A percentile compares a stretch with the other conserved stretches of the same genome.
phyloP scores from a whole-genome alignment of 371 early-diverging fungal species.

The Haplosporangium sp. region DNA sequence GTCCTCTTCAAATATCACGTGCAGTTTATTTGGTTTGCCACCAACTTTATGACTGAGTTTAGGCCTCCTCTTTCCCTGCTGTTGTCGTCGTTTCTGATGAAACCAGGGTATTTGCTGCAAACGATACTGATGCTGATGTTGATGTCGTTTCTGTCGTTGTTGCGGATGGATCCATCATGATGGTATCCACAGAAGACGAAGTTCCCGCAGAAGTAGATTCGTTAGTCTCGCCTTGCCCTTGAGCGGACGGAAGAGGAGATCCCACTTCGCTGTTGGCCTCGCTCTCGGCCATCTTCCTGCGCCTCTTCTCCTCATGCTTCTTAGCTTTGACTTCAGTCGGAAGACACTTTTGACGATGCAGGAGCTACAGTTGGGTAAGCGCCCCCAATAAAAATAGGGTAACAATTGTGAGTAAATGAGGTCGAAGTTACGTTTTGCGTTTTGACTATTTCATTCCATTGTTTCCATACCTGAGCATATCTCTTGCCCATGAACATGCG shows the following conservation, averaged over 20 bases:
- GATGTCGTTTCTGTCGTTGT: background rate
- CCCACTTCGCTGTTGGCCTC: slow-evolving; percentile 26
- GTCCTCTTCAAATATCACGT: background rate
- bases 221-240: background rate
- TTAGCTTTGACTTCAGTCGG: slow-evolving; percentile 43
- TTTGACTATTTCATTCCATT: background rate
- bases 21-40: background rate
- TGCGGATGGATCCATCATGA: background rate
- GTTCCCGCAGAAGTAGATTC: no score
- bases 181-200: no score
- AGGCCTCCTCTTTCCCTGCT: background rate
- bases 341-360: slow-evolving; percentile 49
- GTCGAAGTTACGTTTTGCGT: background rate
- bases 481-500: slow-evolving; percentile 56
- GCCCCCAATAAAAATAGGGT: background rate
- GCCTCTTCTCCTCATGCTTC: slow-evolving; percentile 37
- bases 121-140: background rate
- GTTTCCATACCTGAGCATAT: slow-evolving; percentile 27
- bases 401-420: background rate
- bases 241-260: slow-evolving; percentile 10
- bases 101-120: background rate
- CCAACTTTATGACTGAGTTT: background rate
- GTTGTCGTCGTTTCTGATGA: background rate
- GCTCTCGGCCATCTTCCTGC: slow-evolving; percentile 27
- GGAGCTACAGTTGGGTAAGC: slow-evolving; percentile 14